These are phyloP conservation scores for Alloteropsis semialata DNA, from an alignment of 176 grass and related monocot genomes.

Conservation along the genomic window DNA sequence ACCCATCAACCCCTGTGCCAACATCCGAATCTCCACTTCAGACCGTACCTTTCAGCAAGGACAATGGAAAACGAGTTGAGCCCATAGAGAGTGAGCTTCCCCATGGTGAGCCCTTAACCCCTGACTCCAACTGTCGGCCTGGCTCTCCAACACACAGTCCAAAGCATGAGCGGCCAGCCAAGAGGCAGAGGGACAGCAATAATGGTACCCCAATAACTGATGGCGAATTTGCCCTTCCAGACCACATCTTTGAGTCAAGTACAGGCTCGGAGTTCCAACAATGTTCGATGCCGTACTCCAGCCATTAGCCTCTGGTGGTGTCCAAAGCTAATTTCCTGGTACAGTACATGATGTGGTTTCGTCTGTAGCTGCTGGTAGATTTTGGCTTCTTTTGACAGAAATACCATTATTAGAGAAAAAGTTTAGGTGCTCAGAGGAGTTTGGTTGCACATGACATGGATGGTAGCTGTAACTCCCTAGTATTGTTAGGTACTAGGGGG, in stretches of 20 bases:
- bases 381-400: conserved; percentile 1
- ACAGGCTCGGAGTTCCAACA: conserved; percentile 56
- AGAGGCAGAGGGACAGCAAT: conserved; percentile 12
- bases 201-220: neutral
- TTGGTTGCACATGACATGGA: conserved; percentile 2
- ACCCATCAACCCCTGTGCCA: conserved; percentile 50
- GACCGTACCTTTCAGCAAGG: conserved; percentile 11
- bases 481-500: neutral
- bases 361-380: neutral
- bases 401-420: conserved; percentile 33
- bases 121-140: conserved; percentile 49
- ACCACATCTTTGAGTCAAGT: conserved; percentile 67
- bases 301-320: conserved; percentile 14
- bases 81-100: conserved; percentile 34
- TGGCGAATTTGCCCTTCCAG: conserved; percentile 39
- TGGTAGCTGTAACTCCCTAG: conserved; percentile 8
- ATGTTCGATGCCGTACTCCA: conserved; percentile 28
- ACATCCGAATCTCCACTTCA: conserved; percentile 54
- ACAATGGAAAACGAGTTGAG: conserved; percentile 8
- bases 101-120: conserved; percentile 52
- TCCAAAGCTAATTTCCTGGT: neutral
- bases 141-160: conserved; percentile 39
- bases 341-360: conserved; percentile 10
- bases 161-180: conserved; percentile 41
- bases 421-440: conserved; percentile 4